A percentile compares a stretch with the other conserved stretches of the same genome.
phyloP scores from a whole-genome alignment of 768 basidiomycete genomes.

The Paxillus involutus region DNA sequence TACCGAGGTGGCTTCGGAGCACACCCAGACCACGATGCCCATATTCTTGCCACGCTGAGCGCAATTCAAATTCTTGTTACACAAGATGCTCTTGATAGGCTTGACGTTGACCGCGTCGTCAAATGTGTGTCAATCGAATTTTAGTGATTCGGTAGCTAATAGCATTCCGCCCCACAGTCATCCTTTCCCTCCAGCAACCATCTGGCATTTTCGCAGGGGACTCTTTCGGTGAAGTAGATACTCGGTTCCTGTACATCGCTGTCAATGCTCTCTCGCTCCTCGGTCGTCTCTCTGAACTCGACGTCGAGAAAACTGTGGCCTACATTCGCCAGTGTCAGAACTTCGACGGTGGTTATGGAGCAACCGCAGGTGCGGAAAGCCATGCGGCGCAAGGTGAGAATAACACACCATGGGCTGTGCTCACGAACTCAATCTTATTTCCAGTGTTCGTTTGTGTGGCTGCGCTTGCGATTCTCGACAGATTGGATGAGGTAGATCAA shows the following conservation, averaged over 20 bases:
- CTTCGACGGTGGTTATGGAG: conserved; percentile 96
- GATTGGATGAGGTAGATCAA: conserved; percentile 74
- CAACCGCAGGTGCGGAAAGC: conserved; percentile 80
- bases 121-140: conserved; percentile 54
- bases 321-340: conserved; percentile 83
- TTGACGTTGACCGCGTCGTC: conserved; percentile 70
- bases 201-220: conserved; percentile 93
- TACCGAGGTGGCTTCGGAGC: conserved; percentile 83
- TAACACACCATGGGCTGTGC: neutral
- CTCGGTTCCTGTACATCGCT: conserved; percentile 89
- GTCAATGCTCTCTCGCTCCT: conserved; percentile 81
- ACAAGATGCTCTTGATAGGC: conserved; percentile 73
- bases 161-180: conserved; percentile 48
- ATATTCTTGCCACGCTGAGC: conserved; percentile 82
- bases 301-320: conserved; percentile 62
- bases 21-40: conserved; percentile 91
- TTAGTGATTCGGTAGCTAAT: neutral
- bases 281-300: conserved; percentile 67
- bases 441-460: conserved; percentile 89
- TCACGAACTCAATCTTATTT: neutral
- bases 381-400: conserved; percentile 84
- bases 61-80: conserved; percentile 91
- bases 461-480: conserved; percentile 82
- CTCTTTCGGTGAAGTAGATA: conserved; percentile 87
- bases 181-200: conserved; percentile 79